These are phyloP conservation scores for Lepidopterella palustris DNA, from an alignment of 495 filamentous ascomycete species.

Conservation along the genomic window DNA sequence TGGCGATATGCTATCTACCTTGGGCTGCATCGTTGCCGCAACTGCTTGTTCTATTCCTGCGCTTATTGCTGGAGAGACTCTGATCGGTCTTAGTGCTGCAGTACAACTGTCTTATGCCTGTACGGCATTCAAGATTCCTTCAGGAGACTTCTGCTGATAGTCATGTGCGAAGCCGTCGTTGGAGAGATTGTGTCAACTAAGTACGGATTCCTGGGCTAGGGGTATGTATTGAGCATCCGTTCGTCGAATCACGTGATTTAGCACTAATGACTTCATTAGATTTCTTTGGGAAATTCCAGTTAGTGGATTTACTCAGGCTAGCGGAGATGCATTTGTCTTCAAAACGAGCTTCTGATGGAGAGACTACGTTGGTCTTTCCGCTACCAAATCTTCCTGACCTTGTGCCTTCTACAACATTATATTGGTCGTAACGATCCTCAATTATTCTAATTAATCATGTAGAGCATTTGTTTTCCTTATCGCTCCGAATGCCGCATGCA, in stretches of 20 bases:
- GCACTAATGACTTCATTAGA: neutral
- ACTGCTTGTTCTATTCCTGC: conserved; percentile 28
- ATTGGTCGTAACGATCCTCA: too few species aligned
- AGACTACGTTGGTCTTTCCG: conserved; percentile 9
- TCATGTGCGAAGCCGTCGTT: conserved; percentile 14
- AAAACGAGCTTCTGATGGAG: conserved; percentile 24
- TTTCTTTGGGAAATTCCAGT: conserved; percentile 23
- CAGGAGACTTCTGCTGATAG: neutral
- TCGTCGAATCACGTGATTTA: neutral
- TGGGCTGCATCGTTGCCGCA: conserved; percentile 32
- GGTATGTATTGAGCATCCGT: conserved; percentile 13
- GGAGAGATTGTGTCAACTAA: conserved; percentile 23
- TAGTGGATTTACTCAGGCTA: conserved; percentile 19
- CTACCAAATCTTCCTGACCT: too few species aligned
- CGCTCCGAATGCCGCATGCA: conserved; percentile 29
- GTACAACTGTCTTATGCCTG: conserved; percentile 30
- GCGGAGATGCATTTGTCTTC: conserved; percentile 27
- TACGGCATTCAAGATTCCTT: neutral
- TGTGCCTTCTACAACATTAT: too few species aligned
- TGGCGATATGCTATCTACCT: conserved; percentile 25
- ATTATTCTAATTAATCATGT: too few species aligned
- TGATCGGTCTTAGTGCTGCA: conserved; percentile 32
- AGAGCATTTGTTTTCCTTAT: conserved; percentile 33
- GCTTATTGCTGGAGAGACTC: conserved; percentile 29
- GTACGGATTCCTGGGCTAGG: conserved; percentile 17